Evolutionary conservation across 768 basidiomycete genomes (phyloP), one percentile per base, ranked within the genome.

Genomic region (Cystobasidium onofrii): DNA sequence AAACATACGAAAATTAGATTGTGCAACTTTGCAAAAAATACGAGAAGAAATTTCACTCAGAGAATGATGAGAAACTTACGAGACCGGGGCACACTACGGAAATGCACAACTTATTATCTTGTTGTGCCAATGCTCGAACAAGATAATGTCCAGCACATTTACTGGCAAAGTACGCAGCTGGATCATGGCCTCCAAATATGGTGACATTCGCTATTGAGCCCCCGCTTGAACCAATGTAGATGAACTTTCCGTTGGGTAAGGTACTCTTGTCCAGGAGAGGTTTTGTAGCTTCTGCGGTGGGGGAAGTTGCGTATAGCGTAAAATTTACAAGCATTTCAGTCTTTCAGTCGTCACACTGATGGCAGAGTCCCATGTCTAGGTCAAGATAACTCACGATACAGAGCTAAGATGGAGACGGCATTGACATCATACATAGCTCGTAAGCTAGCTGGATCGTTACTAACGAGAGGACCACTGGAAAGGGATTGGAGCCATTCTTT

Each of bases 71-170:
- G 6, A 6, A 54, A 54, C 57, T 25, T 23, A 60, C 57, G 6
- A 60, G 25, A 23, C 57, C 57, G 15, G 57, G 57, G 15, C 29
- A 29, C 4, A 60, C 23, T 4, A 27, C 25, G 57, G 17, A 29
- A 34, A 60, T 34, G 25, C 57, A 60, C 9, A 60, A 20, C 57
- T 60, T 60, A 13, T 60, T 27, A 13, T 60, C 57, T 34, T 60
- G 57, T 20, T 29, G 25, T 15, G 57, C 57, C 15, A 60, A 17
- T 29, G 33, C 29, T 4, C 57, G 57, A 20, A 29, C 29, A 20
- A 60, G 12, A 27, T 60, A 60, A 23, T 60, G 57, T 60, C 57
- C 57, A 29, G 57, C 57, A 29, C 57, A 60, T 29, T 60, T 60
- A 20, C 29, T 29, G 23, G 57, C 57, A 60, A 60, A 60, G 23